Percentiles rank a stretch among this genome's conserved stretches.
phyloP scores from a whole-genome alignment of 768 basidiomycete species.

The Holtermannia corniformis region DNA sequence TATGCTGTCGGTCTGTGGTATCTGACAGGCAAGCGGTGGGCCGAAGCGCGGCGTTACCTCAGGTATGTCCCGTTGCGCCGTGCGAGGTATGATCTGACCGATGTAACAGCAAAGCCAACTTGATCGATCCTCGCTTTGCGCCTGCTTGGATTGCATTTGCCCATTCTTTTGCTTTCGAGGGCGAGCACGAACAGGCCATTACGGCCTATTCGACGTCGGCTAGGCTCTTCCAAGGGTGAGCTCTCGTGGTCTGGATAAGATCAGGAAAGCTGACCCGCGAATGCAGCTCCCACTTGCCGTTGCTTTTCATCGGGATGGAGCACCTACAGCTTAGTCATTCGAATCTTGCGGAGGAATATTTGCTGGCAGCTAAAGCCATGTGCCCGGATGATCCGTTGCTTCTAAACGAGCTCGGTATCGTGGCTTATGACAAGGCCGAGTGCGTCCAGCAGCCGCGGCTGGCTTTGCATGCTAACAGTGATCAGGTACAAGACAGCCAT shows the following conservation, averaged over 20 bases:
- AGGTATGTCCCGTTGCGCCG: conserved; percentile 50
- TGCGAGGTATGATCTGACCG: neutral
- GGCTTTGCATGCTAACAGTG: neutral
- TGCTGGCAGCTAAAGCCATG: conserved; percentile 66
- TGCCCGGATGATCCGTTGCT: conserved; percentile 82
- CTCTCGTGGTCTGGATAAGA: conserved; percentile 3
- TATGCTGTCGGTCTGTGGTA: conserved; percentile 99
- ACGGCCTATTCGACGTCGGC: conserved; percentile 97
- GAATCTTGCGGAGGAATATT: conserved; percentile 72
- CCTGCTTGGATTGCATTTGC: conserved; percentile 98
- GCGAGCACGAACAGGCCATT: conserved; percentile 96
- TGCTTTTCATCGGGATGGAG: conserved; percentile 97
- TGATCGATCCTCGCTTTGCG: conserved; percentile 92
- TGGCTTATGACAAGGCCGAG: conserved; percentile 80
- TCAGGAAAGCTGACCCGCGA: neutral
- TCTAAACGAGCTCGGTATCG: conserved; percentile 84
- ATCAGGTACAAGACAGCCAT: conserved; percentile 69
- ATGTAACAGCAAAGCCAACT: conserved; percentile 68
- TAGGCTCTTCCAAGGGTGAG: conserved; percentile 83
- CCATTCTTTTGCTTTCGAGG: conserved; percentile 92
- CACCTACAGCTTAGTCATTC: conserved; percentile 82
- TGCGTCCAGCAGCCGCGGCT: conserved; percentile 36
- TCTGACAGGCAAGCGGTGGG: conserved; percentile 72
- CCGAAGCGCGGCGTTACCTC: conserved; percentile 86
- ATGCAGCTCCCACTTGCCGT: conserved; percentile 82